Conservation (phyloP, 1,284 basidiomycete genomes). For the Moesziomyces globuligerus region DNA sequence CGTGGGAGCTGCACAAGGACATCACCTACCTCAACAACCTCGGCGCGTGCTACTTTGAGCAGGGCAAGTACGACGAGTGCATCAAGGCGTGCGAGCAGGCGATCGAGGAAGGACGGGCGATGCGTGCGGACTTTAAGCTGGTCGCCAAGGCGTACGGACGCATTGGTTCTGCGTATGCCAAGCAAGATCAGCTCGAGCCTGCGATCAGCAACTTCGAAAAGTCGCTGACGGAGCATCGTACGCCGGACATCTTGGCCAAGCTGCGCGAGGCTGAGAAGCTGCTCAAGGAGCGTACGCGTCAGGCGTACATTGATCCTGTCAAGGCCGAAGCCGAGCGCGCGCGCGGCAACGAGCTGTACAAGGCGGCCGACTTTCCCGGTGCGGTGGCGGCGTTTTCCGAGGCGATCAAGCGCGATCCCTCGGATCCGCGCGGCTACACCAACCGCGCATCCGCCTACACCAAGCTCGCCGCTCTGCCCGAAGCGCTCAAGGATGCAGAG, state of each 20-base stretch:
- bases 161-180: conserved; percentile 84
- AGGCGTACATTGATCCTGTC: conserved; percentile 89
- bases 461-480: conserved; percentile 91
- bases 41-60: conserved; percentile 89
- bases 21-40: conserved; percentile 79
- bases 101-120: conserved; percentile 85
- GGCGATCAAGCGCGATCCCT: conserved; percentile 93
- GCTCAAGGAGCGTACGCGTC: conserved; percentile 80
- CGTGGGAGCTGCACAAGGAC: conserved; percentile 94
- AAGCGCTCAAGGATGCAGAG: conserved; percentile 95
- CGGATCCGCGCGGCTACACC: conserved; percentile 91
- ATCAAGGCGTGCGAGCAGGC: conserved; percentile 94
- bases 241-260: conserved; percentile 90
- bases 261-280: conserved; percentile 78
- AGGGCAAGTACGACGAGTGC: conserved; percentile 87
- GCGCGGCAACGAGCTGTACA: conserved; percentile 92
- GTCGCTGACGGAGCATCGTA: conserved; percentile 94
- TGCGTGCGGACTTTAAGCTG: conserved; percentile 73
- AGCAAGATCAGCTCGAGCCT: conserved; percentile 79
- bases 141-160: conserved; percentile 83
- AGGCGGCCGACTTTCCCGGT: conserved; percentile 74
- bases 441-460: conserved; percentile 97
- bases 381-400: conserved; percentile 94
- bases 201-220: conserved; percentile 71
- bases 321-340: conserved; percentile 86